phyloP scores from a whole-genome alignment of 331 rosid species.

The Malus hybrid region DNA sequence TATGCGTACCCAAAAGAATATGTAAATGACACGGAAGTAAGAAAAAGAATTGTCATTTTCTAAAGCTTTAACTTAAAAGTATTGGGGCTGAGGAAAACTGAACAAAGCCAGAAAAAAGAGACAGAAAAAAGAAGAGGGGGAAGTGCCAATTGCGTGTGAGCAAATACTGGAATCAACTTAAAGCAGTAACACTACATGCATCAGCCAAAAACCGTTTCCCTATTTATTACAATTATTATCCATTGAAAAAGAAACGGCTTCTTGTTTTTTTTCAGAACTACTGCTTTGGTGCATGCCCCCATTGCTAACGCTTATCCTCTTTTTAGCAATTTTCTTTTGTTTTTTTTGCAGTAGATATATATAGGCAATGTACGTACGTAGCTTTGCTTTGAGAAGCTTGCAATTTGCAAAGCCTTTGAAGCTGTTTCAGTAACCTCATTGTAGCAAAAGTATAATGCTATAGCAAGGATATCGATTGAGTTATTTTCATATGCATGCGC shows the following conservation, averaged over 20 bases:
- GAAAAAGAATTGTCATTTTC: constrained; percentile 3
- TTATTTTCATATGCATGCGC: not conserved
- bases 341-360: not conserved
- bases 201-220: constrained; percentile 8
- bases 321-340: not conserved
- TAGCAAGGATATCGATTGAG: no score
- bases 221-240: not conserved
- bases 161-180: constrained; percentile 8
- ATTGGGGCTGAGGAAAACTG: not conserved
- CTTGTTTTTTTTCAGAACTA: not conserved
- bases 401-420: not conserved
- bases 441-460: not conserved
- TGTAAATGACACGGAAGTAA: not conserved
- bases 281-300: not conserved
- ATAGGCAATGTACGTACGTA: not conserved
- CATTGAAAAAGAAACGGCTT: not conserved
- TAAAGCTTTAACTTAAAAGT: not conserved
- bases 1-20: not conserved
- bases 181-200: not conserved
- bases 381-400: not conserved
- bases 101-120: not conserved
- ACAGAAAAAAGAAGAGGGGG: not conserved
- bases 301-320: not conserved
- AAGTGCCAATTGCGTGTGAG: constrained; percentile 27
- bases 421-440: not conserved